Base-by-base conservation (phyloP, 495 filamentous ascomycete species). In the Podospora pseudoanserina region DNA sequence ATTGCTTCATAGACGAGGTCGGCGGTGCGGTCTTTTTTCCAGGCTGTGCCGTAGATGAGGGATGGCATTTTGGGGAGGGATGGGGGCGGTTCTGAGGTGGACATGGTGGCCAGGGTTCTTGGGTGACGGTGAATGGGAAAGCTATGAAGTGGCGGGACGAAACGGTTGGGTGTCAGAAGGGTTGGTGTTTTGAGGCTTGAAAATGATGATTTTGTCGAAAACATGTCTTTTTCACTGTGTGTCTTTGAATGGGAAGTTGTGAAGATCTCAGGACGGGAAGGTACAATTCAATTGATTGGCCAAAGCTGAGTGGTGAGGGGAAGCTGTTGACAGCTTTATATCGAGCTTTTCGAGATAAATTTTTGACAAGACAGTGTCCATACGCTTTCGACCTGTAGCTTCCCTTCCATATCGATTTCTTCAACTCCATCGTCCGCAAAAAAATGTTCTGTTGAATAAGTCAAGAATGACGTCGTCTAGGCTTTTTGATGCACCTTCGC, bases 1-100 rank as follows among this genome's bases (percentile, higher is more conserved):
- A 96, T 73, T 27, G 92, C 92, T 70, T 84, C 79, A 72, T 88
- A 83, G 28, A 94, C 91, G 1, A 93, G 82, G 49, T 87, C 83
- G 20, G 85, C 82, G 0, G 90, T 92, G 30, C 77, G 78, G 3
- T 88, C 87, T 75, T 92, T 91, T 79, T 94, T 94, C 92, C 92
- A 94, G n/a, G 92, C 92, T 7, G 91, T 94, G 57, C 92, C 92
- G 73, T 96, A 96, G 66, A 95, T 76, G 68, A 93, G 83, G 66
- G 81, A 79, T 6, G 89, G 89, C 72, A 86, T 83, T 11, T 63
- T 60, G 44, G 75, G 49, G 54, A 59, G 58, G 60, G 62, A 20
- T 54, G 59, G 61, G 63, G 63, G n/a, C 44, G 54, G 60, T 54
- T 65, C 54, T 32, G 62, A 57, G 63, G 62, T n/a, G 60, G 70